phyloP scores from a whole-genome alignment of 2,329 filamentous ascomycete genomes.

The Sphaerulina vaccinii region DNA sequence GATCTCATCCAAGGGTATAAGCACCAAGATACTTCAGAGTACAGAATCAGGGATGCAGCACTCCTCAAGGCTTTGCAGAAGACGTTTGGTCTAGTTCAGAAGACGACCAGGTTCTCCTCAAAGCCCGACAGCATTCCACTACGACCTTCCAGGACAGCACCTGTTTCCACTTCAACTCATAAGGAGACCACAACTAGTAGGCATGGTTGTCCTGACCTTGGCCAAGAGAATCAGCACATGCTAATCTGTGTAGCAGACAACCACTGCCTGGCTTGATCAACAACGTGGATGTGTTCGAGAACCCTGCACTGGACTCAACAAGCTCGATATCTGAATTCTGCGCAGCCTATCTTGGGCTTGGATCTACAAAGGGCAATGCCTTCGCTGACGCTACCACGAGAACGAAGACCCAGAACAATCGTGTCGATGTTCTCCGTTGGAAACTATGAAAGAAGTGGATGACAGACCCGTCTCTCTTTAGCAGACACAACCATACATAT shows the following conservation, averaged over 20 bases:
- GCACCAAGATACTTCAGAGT: too few relatives aligned
- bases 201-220: neutral
- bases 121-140: too few relatives aligned
- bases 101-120: too few relatives aligned
- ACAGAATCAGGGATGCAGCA: too few relatives aligned
- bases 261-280: neutral
- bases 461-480: too few relatives aligned
- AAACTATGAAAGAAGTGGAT: conserved; percentile 1
- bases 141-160: neutral
- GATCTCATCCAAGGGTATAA: too few relatives aligned
- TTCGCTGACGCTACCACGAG: neutral
- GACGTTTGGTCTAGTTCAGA: too few relatives aligned
- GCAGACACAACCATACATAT: too few relatives aligned
- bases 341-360: conserved; percentile 2
- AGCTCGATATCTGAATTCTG: conserved; percentile 7
- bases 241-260: neutral
- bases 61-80: too few relatives aligned
- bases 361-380: conserved; percentile 4
- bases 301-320: neutral
- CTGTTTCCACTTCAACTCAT: neutral
- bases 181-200: neutral
- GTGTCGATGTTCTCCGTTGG: conserved; percentile 8
- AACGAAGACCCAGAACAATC: neutral
- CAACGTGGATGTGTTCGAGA: neutral
- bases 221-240: neutral